These are phyloP conservation scores for Barnettozyma sucrosica DNA, from an alignment of 805 yeast genomes.

Conservation along the genomic window DNA sequence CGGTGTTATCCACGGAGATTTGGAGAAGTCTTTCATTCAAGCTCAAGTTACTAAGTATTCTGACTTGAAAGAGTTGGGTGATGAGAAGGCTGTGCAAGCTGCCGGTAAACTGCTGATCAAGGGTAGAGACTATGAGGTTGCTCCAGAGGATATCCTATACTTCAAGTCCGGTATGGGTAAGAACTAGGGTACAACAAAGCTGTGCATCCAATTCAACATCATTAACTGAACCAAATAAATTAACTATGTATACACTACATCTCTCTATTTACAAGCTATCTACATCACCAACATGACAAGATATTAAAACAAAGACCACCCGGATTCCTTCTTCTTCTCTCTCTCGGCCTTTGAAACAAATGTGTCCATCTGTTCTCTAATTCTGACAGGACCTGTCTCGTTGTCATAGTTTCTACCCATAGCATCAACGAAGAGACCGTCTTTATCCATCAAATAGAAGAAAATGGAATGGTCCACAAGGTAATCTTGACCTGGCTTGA, in stretches of 20 bases:
- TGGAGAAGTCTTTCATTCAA: slow-evolving; percentile 89
- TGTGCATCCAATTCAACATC: not conserved
- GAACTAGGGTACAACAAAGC: slow-evolving; percentile 12
- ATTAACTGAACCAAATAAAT: slow-evolving; percentile 30
- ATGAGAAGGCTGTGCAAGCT: slow-evolving; percentile 76
- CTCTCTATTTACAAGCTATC: slow-evolving; percentile 1
- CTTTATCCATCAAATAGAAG: slow-evolving; percentile 97
- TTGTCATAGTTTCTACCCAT: slow-evolving; percentile 88
- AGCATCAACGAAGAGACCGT: slow-evolving; percentile 92
- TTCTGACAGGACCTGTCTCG: slow-evolving; percentile 68
- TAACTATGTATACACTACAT: not conserved
- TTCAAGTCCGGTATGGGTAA: slow-evolving; percentile 95
- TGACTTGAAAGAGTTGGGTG: slow-evolving; percentile 71
- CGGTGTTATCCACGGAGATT: slow-evolving; percentile 94
- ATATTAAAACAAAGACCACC: slow-evolving; percentile 38
- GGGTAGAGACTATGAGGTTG: slow-evolving; percentile 93
- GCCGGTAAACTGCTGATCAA: slow-evolving; percentile 86
- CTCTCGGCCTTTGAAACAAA: slow-evolving; percentile 70
- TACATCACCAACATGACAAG: not conserved
- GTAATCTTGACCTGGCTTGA: slow-evolving; percentile 94
- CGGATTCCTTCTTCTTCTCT: slow-evolving; percentile 53
- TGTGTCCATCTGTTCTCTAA: slow-evolving; percentile 66
- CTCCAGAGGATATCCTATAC: slow-evolving; percentile 89
- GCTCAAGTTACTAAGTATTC: slow-evolving; percentile 88
- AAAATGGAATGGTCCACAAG: slow-evolving; percentile 96